A percentile compares a stretch with the other conserved stretches of the same genome.
Evolutionary conservation across 306 rosid genomes (phyloP).

Genomic region (Cicer yamashitae): DNA sequence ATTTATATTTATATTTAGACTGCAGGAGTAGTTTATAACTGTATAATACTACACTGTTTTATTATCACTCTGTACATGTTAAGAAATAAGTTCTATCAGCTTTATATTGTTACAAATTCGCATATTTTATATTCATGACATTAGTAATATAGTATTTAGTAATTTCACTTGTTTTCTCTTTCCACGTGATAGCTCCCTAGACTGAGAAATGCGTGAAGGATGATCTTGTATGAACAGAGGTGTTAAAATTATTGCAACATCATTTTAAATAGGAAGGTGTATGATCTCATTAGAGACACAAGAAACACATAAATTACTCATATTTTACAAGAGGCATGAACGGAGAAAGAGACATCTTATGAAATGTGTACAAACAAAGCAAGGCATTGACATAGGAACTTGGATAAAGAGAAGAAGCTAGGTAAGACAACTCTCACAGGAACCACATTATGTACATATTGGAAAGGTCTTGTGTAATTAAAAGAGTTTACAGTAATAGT

Average conservation of each 20-base stretch:
- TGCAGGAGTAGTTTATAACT: background rate
- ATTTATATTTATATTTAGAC: background rate
- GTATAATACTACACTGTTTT: background rate
- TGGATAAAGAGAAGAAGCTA: constrained; percentile 2
- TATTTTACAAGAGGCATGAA: background rate
- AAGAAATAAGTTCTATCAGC: background rate
- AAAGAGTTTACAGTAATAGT: background rate
- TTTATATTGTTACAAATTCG: background rate
- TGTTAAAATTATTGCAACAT: too few relatives aligned
- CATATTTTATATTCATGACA: background rate
- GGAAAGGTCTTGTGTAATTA: background rate
- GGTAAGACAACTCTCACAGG: background rate
- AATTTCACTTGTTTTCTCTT: constrained; percentile 11
- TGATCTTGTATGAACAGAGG: background rate
- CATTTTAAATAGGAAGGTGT: too few relatives aligned
- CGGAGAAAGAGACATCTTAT: background rate
- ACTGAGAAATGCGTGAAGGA: background rate
- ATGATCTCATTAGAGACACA: too few relatives aligned
- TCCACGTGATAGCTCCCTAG: background rate
- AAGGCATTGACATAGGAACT: background rate
- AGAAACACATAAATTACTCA: too few relatives aligned
- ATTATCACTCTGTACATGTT: background rate
- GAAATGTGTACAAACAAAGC: background rate
- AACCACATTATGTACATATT: background rate
- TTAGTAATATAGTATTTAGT: background rate